These are phyloP conservation scores for Gaeumannomyces sp. DNA, from an alignment of 2,329 filamentous ascomycete species.

Conservation along the genomic window DNA sequence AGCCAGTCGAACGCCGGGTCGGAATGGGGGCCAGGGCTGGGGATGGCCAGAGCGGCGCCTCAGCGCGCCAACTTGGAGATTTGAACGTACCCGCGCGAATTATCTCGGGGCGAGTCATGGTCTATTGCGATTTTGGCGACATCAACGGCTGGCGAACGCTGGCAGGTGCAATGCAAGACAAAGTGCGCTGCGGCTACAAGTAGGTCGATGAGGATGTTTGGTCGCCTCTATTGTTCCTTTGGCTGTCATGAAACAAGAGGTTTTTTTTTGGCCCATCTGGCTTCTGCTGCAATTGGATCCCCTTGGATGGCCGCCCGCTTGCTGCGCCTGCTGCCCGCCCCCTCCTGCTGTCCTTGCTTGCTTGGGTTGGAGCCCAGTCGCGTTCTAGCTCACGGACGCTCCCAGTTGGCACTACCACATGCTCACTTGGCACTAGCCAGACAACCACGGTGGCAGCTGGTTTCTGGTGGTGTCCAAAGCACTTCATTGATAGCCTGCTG, in stretches of 20 bases:
- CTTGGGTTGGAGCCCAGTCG: neutral
- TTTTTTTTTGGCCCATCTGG: neutral
- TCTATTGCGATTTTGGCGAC: slow-evolving; percentile 21
- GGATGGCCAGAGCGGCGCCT: neutral
- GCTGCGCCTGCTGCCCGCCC: neutral
- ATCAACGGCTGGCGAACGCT: neutral
- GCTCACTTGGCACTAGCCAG: neutral
- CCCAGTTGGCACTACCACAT: neutral
- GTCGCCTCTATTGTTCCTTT: neutral
- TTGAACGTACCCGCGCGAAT: slow-evolving; percentile 51
- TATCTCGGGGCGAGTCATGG: slow-evolving; percentile 54
- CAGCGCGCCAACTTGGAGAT: neutral
- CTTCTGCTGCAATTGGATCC: neutral
- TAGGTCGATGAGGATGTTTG: neutral
- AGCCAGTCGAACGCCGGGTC: slow-evolving; percentile 14
- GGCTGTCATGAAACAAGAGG: neutral
- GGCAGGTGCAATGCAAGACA: neutral
- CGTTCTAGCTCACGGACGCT: neutral
- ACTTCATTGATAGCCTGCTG: neutral
- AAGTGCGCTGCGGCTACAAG: neutral
- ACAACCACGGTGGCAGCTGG: neutral
- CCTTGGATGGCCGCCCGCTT: neutral
- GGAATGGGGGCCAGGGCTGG: slow-evolving; percentile 1
- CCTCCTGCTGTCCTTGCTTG: neutral
- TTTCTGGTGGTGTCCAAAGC: neutral